These are phyloP conservation scores for Taphrina betulina DNA, from an alignment of 1,139 yeast species.

Conservation along the genomic window DNA sequence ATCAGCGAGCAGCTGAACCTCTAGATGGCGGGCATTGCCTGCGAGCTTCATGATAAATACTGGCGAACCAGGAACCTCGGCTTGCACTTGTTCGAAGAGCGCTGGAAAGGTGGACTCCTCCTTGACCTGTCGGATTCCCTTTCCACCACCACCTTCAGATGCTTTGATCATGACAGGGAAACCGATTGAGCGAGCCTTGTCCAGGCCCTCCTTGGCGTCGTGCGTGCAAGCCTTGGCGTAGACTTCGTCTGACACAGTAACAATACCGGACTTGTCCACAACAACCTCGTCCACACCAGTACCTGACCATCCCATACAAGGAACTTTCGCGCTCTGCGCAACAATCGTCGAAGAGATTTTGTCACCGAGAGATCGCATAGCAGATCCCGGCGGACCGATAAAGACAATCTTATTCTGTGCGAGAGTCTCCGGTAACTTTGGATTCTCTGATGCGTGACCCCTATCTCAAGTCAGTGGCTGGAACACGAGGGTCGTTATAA, in stretches of 20 bases:
- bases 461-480: conserved; percentile 50
- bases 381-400: conserved; percentile 98
- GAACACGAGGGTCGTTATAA: background rate
- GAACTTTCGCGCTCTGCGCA: conserved; percentile 96
- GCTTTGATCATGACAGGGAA: conserved; percentile 97
- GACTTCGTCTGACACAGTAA: conserved; percentile 78
- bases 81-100: conserved; percentile 82
- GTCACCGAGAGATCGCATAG: conserved; percentile 99
- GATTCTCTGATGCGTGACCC: conserved; percentile 99
- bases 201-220: conserved; percentile 83
- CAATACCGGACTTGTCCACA: conserved; percentile 72
- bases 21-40: conserved; percentile 92
- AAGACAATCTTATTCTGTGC: conserved; percentile 87
- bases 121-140: conserved; percentile 93
- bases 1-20: conserved; percentile 91
- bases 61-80: conserved; percentile 95
- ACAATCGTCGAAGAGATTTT: conserved; percentile 96
- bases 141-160: conserved; percentile 99
- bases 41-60: conserved; percentile 92
- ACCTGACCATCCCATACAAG: conserved; percentile 99
- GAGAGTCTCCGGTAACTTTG: conserved; percentile 83
- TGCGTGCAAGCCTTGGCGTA: conserved; percentile 86
- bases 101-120: conserved; percentile 67
- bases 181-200: conserved; percentile 79
- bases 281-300: conserved; percentile 85